These are phyloP conservation scores for Xylariaceae sp. DNA, from an alignment of 2,329 filamentous ascomycete species.

Conservation along the genomic window DNA sequence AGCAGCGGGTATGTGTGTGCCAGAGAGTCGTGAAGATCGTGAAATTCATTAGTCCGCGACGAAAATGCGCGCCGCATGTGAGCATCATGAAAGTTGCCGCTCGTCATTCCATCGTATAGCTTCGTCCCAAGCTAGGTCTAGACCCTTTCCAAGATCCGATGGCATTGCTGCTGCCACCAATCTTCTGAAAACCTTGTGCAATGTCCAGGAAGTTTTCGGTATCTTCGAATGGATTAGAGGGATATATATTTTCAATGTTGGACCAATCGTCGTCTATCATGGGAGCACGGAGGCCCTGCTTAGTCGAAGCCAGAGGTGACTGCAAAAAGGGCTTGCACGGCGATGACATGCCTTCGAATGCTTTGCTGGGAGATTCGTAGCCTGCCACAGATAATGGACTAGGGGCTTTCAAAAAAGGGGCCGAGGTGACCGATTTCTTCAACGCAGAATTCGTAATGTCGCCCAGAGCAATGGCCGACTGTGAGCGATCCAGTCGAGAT, in stretches of 20 bases:
- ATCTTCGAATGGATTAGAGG: conserved; percentile 63
- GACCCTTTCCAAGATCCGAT: conserved; percentile 38
- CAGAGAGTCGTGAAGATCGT: conserved; percentile 26
- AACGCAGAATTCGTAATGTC: conserved; percentile 62
- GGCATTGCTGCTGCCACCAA: conserved; percentile 57
- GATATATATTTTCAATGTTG: conserved; percentile 58
- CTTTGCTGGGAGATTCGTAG: conserved; percentile 64
- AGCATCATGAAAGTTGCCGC: background rate
- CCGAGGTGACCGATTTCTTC: conserved; percentile 58
- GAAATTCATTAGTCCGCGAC: conserved; percentile 18
- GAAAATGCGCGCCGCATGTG: conserved; percentile 35
- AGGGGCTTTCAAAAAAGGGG: conserved; percentile 57
- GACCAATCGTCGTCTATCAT: conserved; percentile 50
- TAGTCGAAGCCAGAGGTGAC: conserved; percentile 47
- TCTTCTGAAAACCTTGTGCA: conserved; percentile 76
- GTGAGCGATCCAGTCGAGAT: conserved; percentile 66
- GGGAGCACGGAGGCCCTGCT: conserved; percentile 39
- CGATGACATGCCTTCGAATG: conserved; percentile 60
- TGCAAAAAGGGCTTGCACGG: conserved; percentile 58
- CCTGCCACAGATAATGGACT: conserved; percentile 46
- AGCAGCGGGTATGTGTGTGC: conserved; percentile 13
- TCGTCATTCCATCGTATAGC: conserved; percentile 39
- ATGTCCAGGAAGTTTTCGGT: conserved; percentile 70
- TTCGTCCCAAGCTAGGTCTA: conserved; percentile 45
- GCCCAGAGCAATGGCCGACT: conserved; percentile 65